Evolutionary conservation across 2,329 filamentous ascomycete genomes (phyloP), one percentile per base, ranked within the genome.

Genomic region (Arthrocladium fulminans): DNA sequence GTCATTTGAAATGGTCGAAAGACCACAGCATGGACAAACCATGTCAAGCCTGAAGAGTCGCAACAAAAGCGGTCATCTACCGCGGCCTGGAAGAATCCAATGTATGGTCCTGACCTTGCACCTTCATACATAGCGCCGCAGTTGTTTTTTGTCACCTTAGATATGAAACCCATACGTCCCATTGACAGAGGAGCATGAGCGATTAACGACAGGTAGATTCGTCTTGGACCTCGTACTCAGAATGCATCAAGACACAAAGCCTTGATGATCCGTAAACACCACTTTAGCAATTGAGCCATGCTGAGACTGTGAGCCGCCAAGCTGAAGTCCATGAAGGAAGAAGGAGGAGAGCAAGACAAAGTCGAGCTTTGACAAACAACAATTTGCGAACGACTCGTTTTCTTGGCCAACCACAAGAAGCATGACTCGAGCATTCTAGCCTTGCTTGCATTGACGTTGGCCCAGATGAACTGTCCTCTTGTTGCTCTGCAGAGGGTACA

Each of bases 101-200:
- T n/a, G n/a, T n/a, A n/a, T n/a, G n/a, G n/a, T n/a, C n/a, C n/a
- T n/a, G n/a, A n/a, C n/a, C n/a, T n/a, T n/a, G n/a, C n/a, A n/a
- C n/a, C n/a, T n/a, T n/a, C n/a, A n/a, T n/a, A n/a, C n/a, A n/a
- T n/a, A n/a, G n/a, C n/a, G n/a, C n/a, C n/a, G n/a, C n/a, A 15
- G 35, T 53, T 50, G 46, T 35, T 41, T 51, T 45, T 48, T 50
- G 30, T 30, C 15, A 47, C 29, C 42, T 44, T 46, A 48, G 45
- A 47, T 50, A 37, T 48, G 42, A 34, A 51, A 40, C 47, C 32
- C 39, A 27, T 47, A 30, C 40, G 40, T 48, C 22, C 45, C 38
- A 48, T 42, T 17, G 37, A 30, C 2, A 19, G 15, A 24, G 25
- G 38, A 35, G 20, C 27, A 41, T 13, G 37, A 37, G 45, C 45